Evolutionary conservation across 345 rosid genomes (phyloP).

Genomic region (Populus pruinosa): DNA sequence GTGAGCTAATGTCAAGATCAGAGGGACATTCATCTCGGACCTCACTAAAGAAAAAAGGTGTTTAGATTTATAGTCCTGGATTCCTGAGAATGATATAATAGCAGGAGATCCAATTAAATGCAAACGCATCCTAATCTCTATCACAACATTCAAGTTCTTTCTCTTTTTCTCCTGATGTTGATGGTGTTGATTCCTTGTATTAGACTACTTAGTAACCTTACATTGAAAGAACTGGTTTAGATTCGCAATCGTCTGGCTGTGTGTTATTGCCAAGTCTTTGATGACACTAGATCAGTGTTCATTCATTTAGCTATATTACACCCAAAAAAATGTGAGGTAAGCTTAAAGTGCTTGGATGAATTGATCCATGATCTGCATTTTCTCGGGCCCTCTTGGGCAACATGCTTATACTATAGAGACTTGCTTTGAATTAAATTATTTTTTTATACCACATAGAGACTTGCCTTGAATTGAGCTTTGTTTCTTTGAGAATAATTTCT

Average conservation of each 20-base stretch:
- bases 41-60: neutral
- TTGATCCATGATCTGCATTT: slow-evolving; percentile 4
- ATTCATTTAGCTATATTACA: neutral
- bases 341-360: neutral
- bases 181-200: neutral
- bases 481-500: neutral
- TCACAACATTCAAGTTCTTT: neutral
- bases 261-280: neutral
- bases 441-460: neutral
- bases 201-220: neutral
- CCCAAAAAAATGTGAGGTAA: neutral
- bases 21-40: neutral
- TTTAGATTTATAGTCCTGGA: neutral
- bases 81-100: neutral
- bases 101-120: neutral
- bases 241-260: neutral
- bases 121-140: neutral
- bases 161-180: neutral
- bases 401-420: neutral
- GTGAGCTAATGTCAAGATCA: neutral
- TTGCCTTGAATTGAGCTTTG: neutral
- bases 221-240: neutral
- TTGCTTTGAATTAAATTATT: neutral
- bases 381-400: neutral
- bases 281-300: neutral